These are phyloP conservation scores for Platismatia glauca DNA, from an alignment of 495 filamentous ascomycete genomes.

Conservation along the genomic window DNA sequence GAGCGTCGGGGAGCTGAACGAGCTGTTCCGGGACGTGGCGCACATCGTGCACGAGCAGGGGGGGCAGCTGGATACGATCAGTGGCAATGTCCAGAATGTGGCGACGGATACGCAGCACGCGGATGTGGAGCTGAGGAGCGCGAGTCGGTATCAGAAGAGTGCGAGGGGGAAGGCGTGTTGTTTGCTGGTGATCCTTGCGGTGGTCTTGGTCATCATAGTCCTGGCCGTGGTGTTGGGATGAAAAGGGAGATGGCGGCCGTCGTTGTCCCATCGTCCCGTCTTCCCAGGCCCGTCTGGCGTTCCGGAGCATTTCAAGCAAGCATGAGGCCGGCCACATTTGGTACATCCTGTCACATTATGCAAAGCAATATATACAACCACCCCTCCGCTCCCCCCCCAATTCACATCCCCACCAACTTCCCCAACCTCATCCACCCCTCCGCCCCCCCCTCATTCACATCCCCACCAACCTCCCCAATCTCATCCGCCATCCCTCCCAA, in stretches of 20 bases:
- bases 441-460: constrained; percentile 24
- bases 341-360: background rate
- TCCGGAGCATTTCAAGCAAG: background rate
- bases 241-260: constrained; percentile 9
- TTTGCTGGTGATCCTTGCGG: constrained; percentile 77
- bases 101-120: constrained; percentile 73
- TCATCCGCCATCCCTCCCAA: constrained; percentile 83
- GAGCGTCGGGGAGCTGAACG: constrained; percentile 87
- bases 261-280: background rate
- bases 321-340: background rate
- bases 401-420: no score
- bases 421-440: background rate
- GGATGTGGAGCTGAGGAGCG: constrained; percentile 71
- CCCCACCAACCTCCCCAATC: constrained; percentile 55
- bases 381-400: background rate
- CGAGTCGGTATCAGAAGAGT: constrained; percentile 84
- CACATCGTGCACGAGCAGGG: constrained; percentile 95
- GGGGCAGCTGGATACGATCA: constrained; percentile 78
- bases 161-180: constrained; percentile 89
- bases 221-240: constrained; percentile 69
- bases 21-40: constrained; percentile 92
- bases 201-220: constrained; percentile 81
- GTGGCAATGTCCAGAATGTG: constrained; percentile 74
- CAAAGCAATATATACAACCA: constrained; percentile 11
- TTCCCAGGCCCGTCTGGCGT: background rate